Conservation (phyloP, 257 asterid genomes). For the Plantago ovata region DNA sequence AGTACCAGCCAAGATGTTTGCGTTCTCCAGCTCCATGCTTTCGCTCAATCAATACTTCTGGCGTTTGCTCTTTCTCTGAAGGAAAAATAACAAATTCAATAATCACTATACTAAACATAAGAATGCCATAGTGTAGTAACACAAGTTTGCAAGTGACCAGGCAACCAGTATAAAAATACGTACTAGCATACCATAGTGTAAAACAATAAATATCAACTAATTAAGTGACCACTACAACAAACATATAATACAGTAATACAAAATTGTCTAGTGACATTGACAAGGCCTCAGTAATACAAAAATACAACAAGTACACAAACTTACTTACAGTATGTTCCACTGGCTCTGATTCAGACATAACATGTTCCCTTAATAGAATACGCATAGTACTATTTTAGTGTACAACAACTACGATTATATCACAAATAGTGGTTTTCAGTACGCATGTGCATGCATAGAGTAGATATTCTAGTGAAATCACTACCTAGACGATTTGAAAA, state of each 20-base stretch:
- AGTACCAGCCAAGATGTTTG: slow-evolving; percentile 13
- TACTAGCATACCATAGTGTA: background rate
- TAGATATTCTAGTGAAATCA: background rate
- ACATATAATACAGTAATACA: background rate
- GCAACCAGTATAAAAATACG: background rate
- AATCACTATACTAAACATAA: background rate
- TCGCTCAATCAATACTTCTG: slow-evolving; percentile 28
- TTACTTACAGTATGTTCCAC: background rate
- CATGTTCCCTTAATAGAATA: background rate
- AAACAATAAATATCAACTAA: background rate
- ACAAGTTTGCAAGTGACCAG: background rate
- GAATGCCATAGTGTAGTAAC: no score
- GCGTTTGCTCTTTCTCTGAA: slow-evolving; percentile 47
- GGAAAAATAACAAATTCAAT: background rate
- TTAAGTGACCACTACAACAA: no score
- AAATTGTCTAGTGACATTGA: no score
- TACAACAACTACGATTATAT: background rate
- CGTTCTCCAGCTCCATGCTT: background rate
- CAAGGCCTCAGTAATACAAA: background rate
- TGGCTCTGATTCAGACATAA: background rate
- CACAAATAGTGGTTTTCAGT: no score
- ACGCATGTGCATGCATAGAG: background rate
- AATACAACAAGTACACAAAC: background rate
- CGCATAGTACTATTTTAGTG: background rate
- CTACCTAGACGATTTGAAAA: background rate